Percentiles rank a stretch among this genome's conserved stretches.
Conservation (phyloP, 768 basidiomycete species). For the Podaxis sp. region DNA sequence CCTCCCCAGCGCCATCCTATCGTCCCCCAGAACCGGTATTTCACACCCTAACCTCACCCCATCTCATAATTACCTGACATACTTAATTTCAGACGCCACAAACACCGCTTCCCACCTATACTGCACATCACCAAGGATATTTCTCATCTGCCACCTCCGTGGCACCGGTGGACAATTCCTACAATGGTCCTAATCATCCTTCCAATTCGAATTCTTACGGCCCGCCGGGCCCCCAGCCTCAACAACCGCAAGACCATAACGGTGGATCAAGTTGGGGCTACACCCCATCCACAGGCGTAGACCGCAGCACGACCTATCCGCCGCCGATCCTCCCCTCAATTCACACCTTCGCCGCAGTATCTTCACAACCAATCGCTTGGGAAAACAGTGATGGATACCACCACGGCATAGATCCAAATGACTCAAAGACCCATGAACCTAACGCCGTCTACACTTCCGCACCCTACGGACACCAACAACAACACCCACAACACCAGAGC, state of each 20-base stretch:
- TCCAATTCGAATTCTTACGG: slow-evolving; percentile 17
- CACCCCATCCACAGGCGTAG: slow-evolving; percentile 34
- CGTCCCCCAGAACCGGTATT: slow-evolving; percentile 43
- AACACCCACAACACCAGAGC: neutral
- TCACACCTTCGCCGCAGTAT: slow-evolving; percentile 39
- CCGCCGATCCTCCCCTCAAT: slow-evolving; percentile 54
- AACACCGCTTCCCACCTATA: slow-evolving; percentile 37
- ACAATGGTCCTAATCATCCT: slow-evolving; percentile 41
- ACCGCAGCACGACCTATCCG: slow-evolving; percentile 46
- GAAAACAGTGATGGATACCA: slow-evolving; percentile 7
- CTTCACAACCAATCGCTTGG: slow-evolving; percentile 29
- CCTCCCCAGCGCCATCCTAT: slow-evolving; percentile 45
- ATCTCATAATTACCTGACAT: slow-evolving; percentile 12
- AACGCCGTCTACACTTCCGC: neutral
- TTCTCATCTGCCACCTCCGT: slow-evolving; percentile 37
- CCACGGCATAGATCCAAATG: slow-evolving; percentile 4
- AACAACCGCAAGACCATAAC: slow-evolving; percentile 16
- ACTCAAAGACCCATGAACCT: slow-evolving; percentile 4
- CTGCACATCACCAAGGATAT: slow-evolving; percentile 36
- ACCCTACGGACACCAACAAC: neutral
- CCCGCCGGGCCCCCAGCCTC: slow-evolving; percentile 27
- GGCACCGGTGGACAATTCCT: slow-evolving; percentile 20
- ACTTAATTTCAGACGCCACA: neutral
- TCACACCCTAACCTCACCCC: slow-evolving; percentile 11
- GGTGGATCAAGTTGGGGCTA: slow-evolving; percentile 48